phyloP scores from a whole-genome alignment of 176 grass and related monocot genomes.

The Panicum miliaceum region DNA sequence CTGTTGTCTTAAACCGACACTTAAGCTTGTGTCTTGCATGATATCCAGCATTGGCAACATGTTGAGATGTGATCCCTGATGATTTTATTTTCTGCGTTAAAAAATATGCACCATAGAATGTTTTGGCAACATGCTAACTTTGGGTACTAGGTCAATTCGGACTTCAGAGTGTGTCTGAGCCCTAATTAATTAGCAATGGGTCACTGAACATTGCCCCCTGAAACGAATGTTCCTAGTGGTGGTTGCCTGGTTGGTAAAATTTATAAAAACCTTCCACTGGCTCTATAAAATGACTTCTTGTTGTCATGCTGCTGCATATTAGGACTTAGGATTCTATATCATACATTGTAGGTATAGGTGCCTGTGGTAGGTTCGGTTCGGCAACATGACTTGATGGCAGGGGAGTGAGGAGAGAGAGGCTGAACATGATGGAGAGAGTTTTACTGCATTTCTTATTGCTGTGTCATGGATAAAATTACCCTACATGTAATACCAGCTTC shows the following conservation, averaged over 20 bases:
- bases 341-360: not conserved
- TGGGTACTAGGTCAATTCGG: not conserved
- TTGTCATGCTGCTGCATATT: not conserved
- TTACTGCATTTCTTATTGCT: not conserved
- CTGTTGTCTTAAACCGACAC: not conserved
- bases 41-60: not conserved
- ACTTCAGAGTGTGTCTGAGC: not conserved
- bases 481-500: not conserved
- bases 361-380: conserved; percentile 1
- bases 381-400: not conserved
- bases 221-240: not conserved
- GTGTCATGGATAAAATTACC: not conserved
- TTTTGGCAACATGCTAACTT: not conserved
- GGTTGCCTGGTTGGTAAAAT: not conserved
- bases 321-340: not conserved
- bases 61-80: not conserved
- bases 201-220: conserved; percentile 22
- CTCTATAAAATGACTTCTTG: not conserved
- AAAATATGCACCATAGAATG: not conserved
- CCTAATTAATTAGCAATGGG: not conserved
- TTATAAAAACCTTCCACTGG: not conserved
- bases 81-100: not conserved
- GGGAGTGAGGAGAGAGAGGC: not conserved
- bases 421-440: not conserved
- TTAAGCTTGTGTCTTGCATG: not conserved